A percentile compares a stretch with the other conserved stretches of the same genome.
Evolutionary conservation across 2,329 filamentous ascomycete species (phyloP).

Genomic region (Hypomyces rosellus): DNA sequence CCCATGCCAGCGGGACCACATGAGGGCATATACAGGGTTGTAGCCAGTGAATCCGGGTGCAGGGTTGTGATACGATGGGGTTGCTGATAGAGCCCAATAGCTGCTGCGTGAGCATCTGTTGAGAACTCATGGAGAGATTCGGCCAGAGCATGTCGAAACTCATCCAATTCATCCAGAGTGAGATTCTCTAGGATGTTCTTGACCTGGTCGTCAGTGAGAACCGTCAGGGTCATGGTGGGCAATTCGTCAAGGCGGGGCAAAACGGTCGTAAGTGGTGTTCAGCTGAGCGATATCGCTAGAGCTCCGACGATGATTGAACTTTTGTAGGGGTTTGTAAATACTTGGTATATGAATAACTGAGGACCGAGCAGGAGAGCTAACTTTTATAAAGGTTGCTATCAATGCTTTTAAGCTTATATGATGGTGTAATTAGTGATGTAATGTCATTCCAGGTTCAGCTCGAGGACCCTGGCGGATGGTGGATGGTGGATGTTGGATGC

Average conservation of each 20-base stretch:
- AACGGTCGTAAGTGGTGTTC: background rate
- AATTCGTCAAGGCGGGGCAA: background rate
- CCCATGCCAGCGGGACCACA: conserved; percentile 57
- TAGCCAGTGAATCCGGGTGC: conserved; percentile 43
- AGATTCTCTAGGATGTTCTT: conserved; percentile 48
- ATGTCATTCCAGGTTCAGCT: background rate
- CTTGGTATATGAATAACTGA: too few species aligned
- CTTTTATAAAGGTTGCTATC: too few species aligned
- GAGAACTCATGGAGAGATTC: conserved; percentile 57
- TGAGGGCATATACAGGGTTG: conserved; percentile 70
- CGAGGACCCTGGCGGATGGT: too few species aligned
- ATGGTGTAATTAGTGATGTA: background rate
- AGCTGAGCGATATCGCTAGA: background rate
- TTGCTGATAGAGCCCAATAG: conserved; percentile 45
- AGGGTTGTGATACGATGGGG: conserved; percentile 46
- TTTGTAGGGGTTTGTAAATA: too few species aligned
- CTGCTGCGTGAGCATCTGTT: conserved; percentile 41
- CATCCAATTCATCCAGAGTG: conserved; percentile 44
- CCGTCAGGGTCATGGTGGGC: conserved; percentile 47
- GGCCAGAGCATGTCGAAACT: conserved; percentile 43
- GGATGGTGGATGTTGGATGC: too few species aligned
- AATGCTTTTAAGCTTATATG: too few species aligned
- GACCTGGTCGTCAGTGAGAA: conserved; percentile 54
- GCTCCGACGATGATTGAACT: too few species aligned
- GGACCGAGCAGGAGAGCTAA: too few species aligned